Evolutionary conservation across 495 filamentous ascomycete species (phyloP).

Genomic region (Penicillium steckii): DNA sequence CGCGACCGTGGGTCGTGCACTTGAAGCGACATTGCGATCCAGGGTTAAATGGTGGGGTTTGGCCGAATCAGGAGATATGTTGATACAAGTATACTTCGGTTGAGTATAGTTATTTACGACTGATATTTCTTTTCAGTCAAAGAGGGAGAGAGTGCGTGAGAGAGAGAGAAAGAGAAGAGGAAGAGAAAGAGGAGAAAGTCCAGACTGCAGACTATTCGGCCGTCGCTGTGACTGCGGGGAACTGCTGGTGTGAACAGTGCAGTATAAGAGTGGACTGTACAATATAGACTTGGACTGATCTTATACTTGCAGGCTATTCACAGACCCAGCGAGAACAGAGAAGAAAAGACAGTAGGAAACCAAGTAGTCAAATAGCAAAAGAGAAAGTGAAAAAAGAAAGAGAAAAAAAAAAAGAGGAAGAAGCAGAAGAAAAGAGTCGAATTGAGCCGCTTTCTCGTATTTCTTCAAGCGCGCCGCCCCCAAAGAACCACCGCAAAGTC

Average conservation of each 20-base stretch:
- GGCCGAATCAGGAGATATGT: conserved; percentile 17
- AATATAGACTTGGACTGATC: too few species aligned
- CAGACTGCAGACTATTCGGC: too few species aligned
- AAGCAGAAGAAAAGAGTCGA: not conserved
- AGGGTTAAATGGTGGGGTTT: conserved; percentile 10
- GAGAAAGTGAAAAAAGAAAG: not conserved
- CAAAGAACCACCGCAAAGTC: not conserved
- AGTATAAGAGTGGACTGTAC: too few species aligned
- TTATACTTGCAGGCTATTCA: too few species aligned
- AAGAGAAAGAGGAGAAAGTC: not conserved
- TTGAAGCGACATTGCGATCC: conserved; percentile 47
- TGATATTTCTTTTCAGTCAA: not conserved
- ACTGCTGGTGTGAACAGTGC: too few species aligned
- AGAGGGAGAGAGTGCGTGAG: not conserved
- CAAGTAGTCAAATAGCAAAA: not conserved
- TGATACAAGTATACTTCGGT: conserved; percentile 7
- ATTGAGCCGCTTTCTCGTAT: not conserved
- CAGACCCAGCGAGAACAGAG: too few species aligned
- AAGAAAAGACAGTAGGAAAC: not conserved
- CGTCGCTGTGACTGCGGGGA: too few species aligned
- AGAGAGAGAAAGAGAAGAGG: not conserved
- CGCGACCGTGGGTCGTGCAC: conserved; percentile 59
- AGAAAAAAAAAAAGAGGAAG: not conserved
- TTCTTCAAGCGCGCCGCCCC: not conserved
- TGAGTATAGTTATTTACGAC: not conserved